phyloP scores from a whole-genome alignment of 352 stramenopile species.

The Elongisporangium undulatum region DNA sequence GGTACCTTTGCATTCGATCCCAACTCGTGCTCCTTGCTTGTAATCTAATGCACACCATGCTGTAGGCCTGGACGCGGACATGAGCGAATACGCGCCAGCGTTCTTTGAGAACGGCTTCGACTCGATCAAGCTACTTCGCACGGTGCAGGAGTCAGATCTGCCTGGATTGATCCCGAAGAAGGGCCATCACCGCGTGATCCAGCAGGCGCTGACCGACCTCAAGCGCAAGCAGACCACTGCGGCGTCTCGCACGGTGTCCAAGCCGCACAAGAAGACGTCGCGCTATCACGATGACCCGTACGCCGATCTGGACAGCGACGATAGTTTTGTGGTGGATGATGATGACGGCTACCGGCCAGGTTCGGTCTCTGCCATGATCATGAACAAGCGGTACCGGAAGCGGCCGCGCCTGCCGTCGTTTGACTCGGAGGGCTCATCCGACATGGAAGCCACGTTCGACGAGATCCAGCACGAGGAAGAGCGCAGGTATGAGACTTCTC shows the following conservation, averaged over 20 bases:
- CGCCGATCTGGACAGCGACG: conserved; percentile 83
- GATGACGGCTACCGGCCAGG: conserved; percentile 73
- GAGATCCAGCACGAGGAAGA: conserved; percentile 87
- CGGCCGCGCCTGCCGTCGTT: conserved; percentile 51
- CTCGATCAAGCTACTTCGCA: conserved; percentile 79
- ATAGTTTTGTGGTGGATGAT: conserved; percentile 84
- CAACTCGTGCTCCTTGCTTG: neutral
- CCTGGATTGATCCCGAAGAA: conserved; percentile 75
- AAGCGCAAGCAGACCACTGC: conserved; percentile 66
- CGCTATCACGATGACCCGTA: conserved; percentile 45
- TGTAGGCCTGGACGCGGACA: conserved; percentile 60
- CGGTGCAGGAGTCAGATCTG: conserved; percentile 68
- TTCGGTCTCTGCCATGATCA: conserved; percentile 76
- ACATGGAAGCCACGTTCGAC: conserved; percentile 83
- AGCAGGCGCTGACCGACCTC: conserved; percentile 71
- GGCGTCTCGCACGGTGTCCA: conserved; percentile 25
- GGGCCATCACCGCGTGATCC: conserved; percentile 80
- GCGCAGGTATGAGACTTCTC: conserved; percentile 47
- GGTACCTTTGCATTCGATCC: neutral
- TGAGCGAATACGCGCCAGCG: conserved; percentile 76
- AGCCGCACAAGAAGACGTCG: conserved; percentile 16
- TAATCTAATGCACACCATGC: neutral
- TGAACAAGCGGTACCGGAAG: conserved; percentile 50
- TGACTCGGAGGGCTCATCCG: conserved; percentile 75
- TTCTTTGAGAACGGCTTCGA: conserved; percentile 89